A percentile compares a stretch with the other conserved stretches of the same genome.
Conservation (phyloP, 495 filamentous ascomycete species). For the Hyphodiscus hymeniophilus region DNA sequence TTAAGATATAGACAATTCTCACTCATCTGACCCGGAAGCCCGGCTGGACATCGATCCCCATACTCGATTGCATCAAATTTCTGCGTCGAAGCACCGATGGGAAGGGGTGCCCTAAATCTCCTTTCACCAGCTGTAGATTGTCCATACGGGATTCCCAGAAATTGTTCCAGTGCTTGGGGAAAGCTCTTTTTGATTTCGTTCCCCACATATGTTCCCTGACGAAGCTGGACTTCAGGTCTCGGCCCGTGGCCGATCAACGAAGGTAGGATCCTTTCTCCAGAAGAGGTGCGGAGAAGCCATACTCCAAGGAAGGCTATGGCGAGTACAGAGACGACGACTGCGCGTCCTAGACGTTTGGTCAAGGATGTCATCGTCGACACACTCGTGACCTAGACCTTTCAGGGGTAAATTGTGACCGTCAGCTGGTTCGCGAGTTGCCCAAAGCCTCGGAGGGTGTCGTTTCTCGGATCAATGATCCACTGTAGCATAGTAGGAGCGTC, state of each 20-base stretch:
- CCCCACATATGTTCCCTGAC: constrained; percentile 50
- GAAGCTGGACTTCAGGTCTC: constrained; percentile 31
- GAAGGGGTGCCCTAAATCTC: constrained; percentile 46
- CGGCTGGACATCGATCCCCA: constrained; percentile 34
- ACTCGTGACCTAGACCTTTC: not conserved
- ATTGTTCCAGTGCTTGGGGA: constrained; percentile 43
- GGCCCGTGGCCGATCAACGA: not conserved
- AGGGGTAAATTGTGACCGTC: not conserved
- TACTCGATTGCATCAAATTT: constrained; percentile 36
- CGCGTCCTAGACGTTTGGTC: not conserved
- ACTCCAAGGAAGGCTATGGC: not conserved
- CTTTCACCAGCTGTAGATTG: constrained; percentile 44
- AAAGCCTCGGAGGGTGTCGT: no score
- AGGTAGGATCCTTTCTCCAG: not conserved
- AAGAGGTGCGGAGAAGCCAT: not conserved
- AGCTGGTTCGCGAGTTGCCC: no score
- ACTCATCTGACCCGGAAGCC: constrained; percentile 23
- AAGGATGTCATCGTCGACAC: not conserved
- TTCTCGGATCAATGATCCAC: no score
- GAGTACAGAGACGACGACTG: not conserved
- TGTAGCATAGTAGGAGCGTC: no score
- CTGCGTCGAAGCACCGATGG: constrained; percentile 22
- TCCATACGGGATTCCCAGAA: constrained; percentile 55
- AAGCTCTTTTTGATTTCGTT: constrained; percentile 29
- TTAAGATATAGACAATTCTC: constrained; percentile 48